Conservation (phyloP, 176 grass and related monocot genomes). For the Eleusine coracana region DNA sequence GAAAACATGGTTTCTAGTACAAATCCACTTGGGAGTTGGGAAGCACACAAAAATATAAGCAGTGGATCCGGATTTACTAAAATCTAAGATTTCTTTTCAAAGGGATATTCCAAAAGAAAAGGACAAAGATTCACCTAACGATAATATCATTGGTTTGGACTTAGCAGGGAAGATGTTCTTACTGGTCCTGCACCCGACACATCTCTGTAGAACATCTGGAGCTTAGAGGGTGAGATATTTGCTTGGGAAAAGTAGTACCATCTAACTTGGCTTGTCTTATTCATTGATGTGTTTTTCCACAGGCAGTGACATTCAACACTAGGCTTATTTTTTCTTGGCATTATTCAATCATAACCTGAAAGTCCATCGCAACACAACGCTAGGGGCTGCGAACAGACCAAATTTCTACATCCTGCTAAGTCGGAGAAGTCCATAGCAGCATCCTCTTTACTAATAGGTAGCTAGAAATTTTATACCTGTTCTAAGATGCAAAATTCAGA, state of each 20-base stretch:
- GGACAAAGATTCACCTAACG: constrained; percentile 6
- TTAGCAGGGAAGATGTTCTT: constrained; percentile 37
- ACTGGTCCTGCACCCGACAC: constrained; percentile 5
- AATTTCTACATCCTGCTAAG: background rate
- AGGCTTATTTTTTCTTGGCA: constrained; percentile 24
- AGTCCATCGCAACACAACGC: background rate
- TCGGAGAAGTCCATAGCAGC: constrained; percentile 14
- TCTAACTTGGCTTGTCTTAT: constrained; percentile 42
- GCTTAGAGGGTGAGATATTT: constrained; percentile 35
- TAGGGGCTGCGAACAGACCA: background rate
- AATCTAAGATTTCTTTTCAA: constrained; percentile 4
- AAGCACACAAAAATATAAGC: constrained; percentile 10
- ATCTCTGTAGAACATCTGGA: constrained; percentile 27
- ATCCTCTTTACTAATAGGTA: constrained; percentile 16
- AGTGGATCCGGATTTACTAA: constrained; percentile 16
- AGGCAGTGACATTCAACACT: constrained; percentile 14
- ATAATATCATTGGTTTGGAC: constrained; percentile 17
- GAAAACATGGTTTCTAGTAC: constrained; percentile 12
- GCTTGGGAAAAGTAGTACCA: constrained; percentile 11
- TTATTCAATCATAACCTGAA: constrained; percentile 28
- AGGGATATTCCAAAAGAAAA: constrained; percentile 13
- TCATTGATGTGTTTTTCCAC: constrained; percentile 24
- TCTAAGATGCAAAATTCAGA: constrained; percentile 23
- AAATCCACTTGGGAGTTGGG: constrained; percentile 5
- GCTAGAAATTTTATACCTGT: constrained; percentile 1